phyloP scores from a whole-genome alignment of 2,329 filamentous ascomycete species.

The Macrophomina pseudophaseolina region DNA sequence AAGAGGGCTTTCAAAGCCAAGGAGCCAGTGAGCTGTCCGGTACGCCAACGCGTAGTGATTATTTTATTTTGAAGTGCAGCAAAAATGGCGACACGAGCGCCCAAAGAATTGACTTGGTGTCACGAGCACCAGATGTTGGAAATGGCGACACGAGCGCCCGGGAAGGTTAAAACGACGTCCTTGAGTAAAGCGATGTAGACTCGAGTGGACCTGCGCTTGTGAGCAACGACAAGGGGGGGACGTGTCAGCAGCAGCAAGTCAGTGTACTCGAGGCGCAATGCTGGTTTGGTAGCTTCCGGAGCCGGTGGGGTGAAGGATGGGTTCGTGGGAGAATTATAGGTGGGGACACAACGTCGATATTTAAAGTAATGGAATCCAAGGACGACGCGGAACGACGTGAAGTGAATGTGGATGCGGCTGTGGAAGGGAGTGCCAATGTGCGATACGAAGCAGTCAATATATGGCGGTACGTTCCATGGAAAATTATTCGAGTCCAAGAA shows the following conservation, averaged over 20 bases:
- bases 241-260: conserved; percentile 22
- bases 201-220: conserved; percentile 19
- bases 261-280: conserved; percentile 2
- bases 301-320: neutral
- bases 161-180: neutral
- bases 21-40: neutral
- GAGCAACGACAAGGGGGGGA: conserved; percentile 11
- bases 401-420: neutral
- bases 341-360: neutral
- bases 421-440: neutral
- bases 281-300: neutral
- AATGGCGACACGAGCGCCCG: neutral
- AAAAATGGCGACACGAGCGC: neutral
- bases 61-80: neutral
- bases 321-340: neutral
- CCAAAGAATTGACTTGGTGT: neutral
- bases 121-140: neutral
- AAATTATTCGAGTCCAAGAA: neutral
- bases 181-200: neutral
- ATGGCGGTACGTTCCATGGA: neutral
- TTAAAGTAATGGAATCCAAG: neutral
- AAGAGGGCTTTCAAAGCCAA: neutral
- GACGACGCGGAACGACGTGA: neutral
- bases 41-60: too few species aligned
- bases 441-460: neutral